A percentile compares a stretch with the other conserved stretches of the same genome.
phyloP scores from a whole-genome alignment of 805 yeast genomes.

The Metschnikowia anglica region DNA sequence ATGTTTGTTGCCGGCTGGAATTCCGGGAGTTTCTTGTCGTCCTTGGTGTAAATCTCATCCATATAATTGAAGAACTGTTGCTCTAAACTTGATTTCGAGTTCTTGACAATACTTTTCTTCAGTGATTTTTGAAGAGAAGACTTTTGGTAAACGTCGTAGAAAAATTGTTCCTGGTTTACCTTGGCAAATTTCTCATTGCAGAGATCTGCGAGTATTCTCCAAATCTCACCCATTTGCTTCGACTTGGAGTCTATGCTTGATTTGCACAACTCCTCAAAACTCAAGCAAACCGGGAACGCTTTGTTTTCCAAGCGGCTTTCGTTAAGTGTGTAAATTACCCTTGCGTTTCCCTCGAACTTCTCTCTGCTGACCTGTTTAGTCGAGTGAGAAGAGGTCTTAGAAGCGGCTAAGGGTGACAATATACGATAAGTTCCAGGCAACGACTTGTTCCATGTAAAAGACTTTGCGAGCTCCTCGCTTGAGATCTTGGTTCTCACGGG shows the following conservation, averaged over 20 bases:
- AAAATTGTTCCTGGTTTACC: conserved; percentile 37
- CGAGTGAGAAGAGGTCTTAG: conserved; percentile 15
- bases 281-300: conserved; percentile 57
- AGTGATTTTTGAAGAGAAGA: conserved; percentile 20
- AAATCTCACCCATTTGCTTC: conserved; percentile 70
- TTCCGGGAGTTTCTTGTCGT: conserved; percentile 36
- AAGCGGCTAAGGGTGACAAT: conserved; percentile 31
- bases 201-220: conserved; percentile 61
- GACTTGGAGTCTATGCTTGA: conserved; percentile 61
- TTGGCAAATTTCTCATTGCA: conserved; percentile 37
- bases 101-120: conserved; percentile 48
- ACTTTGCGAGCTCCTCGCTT: conserved; percentile 22
- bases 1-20: conserved; percentile 61
- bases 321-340: conserved; percentile 66
- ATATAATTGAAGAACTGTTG: conserved; percentile 74
- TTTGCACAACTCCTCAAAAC: conserved; percentile 59
- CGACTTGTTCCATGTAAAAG: conserved; percentile 37
- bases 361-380: conserved; percentile 43
- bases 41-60: conserved; percentile 63
- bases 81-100: conserved; percentile 64
- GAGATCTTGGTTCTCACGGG: conserved; percentile 16
- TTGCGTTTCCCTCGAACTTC: conserved; percentile 74
- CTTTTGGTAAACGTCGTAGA: conserved; percentile 24
- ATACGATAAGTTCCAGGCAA: conserved; percentile 33
- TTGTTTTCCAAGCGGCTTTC: conserved; percentile 57